These are phyloP conservation scores for Ogataea corticis DNA, from an alignment of 805 yeast species.

Conservation along the genomic window DNA sequence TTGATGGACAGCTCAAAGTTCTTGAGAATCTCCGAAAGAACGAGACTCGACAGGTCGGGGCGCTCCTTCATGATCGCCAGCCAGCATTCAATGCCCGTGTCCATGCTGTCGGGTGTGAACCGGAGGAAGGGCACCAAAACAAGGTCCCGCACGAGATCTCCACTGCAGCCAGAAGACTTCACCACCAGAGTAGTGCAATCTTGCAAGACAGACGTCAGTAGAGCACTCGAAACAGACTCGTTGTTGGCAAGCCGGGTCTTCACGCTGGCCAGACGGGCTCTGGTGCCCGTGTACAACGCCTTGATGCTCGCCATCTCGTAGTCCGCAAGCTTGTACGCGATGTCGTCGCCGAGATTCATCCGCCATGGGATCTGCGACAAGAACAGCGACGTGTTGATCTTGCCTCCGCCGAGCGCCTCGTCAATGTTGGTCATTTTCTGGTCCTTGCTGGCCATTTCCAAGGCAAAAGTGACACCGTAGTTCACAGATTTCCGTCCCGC, in stretches of 20 bases:
- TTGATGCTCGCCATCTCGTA: conserved; percentile 28
- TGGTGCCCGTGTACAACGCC: conserved; percentile 11
- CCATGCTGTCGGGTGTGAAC: conserved; percentile 60
- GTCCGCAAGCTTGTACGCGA: conserved; percentile 33
- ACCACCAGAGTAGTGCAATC: conserved; percentile 40
- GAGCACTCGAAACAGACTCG: conserved; percentile 29
- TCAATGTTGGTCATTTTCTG: conserved; percentile 56
- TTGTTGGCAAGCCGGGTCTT: conserved; percentile 2
- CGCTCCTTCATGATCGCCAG: conserved; percentile 70
- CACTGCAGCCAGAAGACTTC: conserved; percentile 39
- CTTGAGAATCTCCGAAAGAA: conserved; percentile 67
- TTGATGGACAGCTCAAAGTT: conserved; percentile 70
- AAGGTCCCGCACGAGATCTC: conserved; percentile 49
- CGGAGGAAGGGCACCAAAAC: conserved; percentile 70
- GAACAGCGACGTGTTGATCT: conserved; percentile 65
- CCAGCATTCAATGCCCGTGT: conserved; percentile 77
- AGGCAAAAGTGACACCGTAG: conserved; percentile 86
- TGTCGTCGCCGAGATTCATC: conserved; percentile 37
- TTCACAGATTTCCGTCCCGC: conserved; percentile 42
- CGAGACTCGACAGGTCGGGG: conserved; percentile 53
- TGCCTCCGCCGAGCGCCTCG: conserved; percentile 28
- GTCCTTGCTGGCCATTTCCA: conserved; percentile 83
- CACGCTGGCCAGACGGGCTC: conserved; percentile 13
- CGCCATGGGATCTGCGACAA: conserved; percentile 76
- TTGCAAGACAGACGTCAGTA: conserved; percentile 45